phyloP scores from a whole-genome alignment of 1,284 basidiomycete species.

The Singerocomus inundabilis region DNA sequence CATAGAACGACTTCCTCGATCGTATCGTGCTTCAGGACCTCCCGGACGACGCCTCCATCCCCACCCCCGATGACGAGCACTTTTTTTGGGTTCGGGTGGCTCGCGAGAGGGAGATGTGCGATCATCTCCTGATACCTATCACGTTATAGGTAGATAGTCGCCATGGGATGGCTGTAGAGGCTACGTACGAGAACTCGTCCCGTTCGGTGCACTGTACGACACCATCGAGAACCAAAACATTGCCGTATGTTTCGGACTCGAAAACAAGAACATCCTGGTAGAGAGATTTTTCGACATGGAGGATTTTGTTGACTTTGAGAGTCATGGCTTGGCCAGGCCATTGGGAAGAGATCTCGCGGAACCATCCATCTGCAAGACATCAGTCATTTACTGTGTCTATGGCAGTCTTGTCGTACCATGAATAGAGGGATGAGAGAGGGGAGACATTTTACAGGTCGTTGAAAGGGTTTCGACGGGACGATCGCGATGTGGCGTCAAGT shows the following conservation, averaged over 20 bases:
- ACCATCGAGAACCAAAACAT: constrained; percentile 94
- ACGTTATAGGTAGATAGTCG: neutral
- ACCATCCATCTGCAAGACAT: constrained; percentile 83
- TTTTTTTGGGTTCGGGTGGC: constrained; percentile 94
- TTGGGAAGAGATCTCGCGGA: constrained; percentile 94
- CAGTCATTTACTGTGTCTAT: neutral
- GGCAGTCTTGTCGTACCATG: constrained; percentile 19
- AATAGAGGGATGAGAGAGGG: constrained; percentile 34
- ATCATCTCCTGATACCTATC: constrained; percentile 99
- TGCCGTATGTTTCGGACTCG: constrained; percentile 92
- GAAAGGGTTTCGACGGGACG: neutral
- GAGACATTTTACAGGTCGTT: constrained; percentile 23
- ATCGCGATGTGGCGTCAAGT: neutral
- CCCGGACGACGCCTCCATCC: constrained; percentile 94
- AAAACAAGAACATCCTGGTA: constrained; percentile 98
- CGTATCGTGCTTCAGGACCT: constrained; percentile 92
- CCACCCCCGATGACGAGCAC: constrained; percentile 98
- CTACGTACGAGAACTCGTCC: constrained; percentile 94
- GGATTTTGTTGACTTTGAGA: constrained; percentile 91
- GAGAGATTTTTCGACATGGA: constrained; percentile 91
- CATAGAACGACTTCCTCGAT: constrained; percentile 94
- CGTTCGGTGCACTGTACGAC: constrained; percentile 97
- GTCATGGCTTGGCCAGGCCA: constrained; percentile 98
- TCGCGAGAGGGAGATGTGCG: constrained; percentile 90
- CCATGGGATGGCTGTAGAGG: neutral